Evolutionary conservation across 2,329 filamentous ascomycete genomes (phyloP), one percentile per base, ranked within the genome.

Genomic region (Calonectria hongkongensis): DNA sequence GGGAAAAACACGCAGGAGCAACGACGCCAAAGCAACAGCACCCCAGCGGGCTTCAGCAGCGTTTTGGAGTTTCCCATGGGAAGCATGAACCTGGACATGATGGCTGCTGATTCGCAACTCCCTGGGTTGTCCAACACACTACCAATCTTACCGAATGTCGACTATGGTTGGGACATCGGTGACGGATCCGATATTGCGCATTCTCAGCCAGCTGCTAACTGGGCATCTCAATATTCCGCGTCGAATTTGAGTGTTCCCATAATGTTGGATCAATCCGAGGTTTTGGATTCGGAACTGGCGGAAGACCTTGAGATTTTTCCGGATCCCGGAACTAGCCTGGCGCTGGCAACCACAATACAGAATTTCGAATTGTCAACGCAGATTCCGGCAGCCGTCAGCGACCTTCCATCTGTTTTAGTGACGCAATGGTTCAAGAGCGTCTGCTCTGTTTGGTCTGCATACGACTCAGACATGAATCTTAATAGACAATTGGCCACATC

Each of bases 401-500:
- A 79, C 8, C 50, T 66, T 2, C 76, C 81, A 4, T 79, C 81
- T 0, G 76, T 82, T 0, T 79, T 86, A 1, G 81, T 86, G 30
- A 77, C 76, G 4, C 76, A 77, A 39, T 86, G 84, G 84, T 86
- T 86, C 54, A 77, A 81, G 2, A 80, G 84, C 12, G 83, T 86
- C 0, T 86, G 84, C 54, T 80, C 83, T 2, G 80, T 83, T 4
- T 86, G 84, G 84, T 85, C 84, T 1, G 83, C 83, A 2, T 85
- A 84, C 50, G 84, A 86, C 74, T 86, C 84, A 3, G 77, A 81
- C 1, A 76, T 80, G 45, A 86, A 86, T 45, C 80, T 83, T 16
- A 86, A 86, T 66, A 83, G 84, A 1, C 82, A 79, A 54, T 77
- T 86, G 3, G 84, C 84, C 6, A 80, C 80, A 1, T 79, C 81